Conservation (phyloP, 2,329 filamentous ascomycete genomes). For the Aspergillus novoparasiticus region DNA sequence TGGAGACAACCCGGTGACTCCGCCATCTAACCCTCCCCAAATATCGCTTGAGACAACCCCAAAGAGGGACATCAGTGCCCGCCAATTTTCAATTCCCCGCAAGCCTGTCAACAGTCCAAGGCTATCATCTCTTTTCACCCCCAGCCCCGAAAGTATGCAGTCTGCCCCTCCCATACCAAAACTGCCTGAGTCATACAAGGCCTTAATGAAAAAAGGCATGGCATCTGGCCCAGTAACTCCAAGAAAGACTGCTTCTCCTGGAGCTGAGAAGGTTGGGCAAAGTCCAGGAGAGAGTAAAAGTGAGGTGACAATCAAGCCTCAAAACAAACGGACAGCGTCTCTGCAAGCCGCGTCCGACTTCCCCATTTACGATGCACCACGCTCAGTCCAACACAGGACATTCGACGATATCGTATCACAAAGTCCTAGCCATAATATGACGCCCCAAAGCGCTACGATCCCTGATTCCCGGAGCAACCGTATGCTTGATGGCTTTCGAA, state of each 20-base stretch:
- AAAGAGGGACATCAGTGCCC: slow-evolving; percentile 15
- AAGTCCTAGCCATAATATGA: not conserved
- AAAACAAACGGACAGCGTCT: slow-evolving; percentile 19
- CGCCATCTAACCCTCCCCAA: slow-evolving; percentile 17
- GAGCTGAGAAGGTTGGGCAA: not conserved
- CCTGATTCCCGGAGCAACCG: slow-evolving; percentile 19
- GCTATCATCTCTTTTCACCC: slow-evolving; percentile 7
- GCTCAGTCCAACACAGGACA: slow-evolving; percentile 4
- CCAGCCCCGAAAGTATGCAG: slow-evolving; percentile 1
- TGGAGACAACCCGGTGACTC: not conserved
- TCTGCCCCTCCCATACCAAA: slow-evolving; percentile 14
- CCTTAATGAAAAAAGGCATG: not conserved
- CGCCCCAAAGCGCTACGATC: not conserved
- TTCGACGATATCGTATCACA: slow-evolving; percentile 15
- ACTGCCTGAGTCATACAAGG: slow-evolving; percentile 9
- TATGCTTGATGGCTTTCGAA: slow-evolving; percentile 22
- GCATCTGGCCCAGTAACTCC: slow-evolving; percentile 8
- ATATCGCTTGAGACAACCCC: slow-evolving; percentile 12
- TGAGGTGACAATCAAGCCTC: slow-evolving; percentile 1
- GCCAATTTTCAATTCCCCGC: slow-evolving; percentile 15
- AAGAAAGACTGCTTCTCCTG: not conserved
- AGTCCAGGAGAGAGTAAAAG: slow-evolving; percentile 6
- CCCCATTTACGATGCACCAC: not conserved
- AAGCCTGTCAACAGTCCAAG: slow-evolving; percentile 14
- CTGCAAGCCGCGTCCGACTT: slow-evolving; percentile 13